These are phyloP conservation scores for Hygrocybe coccinea DNA, from an alignment of 768 basidiomycete genomes.

Conservation along the genomic window DNA sequence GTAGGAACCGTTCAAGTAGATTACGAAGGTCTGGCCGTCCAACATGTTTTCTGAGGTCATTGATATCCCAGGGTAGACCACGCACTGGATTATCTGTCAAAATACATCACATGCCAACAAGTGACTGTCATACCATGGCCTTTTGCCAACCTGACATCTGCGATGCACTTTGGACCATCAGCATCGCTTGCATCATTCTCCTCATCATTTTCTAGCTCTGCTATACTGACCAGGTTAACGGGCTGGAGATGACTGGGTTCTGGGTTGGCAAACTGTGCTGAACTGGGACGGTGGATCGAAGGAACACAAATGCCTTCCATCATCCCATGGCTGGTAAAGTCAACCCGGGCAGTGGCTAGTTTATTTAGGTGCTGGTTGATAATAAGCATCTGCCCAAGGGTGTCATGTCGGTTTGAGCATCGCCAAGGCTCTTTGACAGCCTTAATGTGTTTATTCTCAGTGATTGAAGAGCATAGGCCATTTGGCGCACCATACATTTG, in stretches of 20 bases:
- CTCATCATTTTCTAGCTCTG: no score
- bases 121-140: not conserved
- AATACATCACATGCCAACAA: not conserved
- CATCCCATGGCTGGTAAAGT: conserved; percentile 17
- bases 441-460: conserved; percentile 7
- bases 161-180: not conserved
- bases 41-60: not conserved
- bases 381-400: conserved; percentile 20
- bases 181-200: not conserved
- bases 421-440: conserved; percentile 22
- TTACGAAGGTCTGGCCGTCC: conserved; percentile 15
- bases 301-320: not conserved
- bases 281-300: not conserved
- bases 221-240: not conserved
- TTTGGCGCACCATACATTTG: conserved; percentile 17
- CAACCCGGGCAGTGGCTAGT: conserved; percentile 13
- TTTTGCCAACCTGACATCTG: not conserved
- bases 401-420: conserved; percentile 17
- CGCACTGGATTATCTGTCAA: not conserved
- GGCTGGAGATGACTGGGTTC: not conserved
- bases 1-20: conserved; percentile 23
- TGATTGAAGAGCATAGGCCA: conserved; percentile 22
- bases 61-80: not conserved
- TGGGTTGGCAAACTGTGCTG: not conserved
- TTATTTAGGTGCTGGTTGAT: conserved; percentile 23